Evolutionary conservation across 202 grass and related monocot genomes (phyloP).

Genomic region (Musa balbisiana): DNA sequence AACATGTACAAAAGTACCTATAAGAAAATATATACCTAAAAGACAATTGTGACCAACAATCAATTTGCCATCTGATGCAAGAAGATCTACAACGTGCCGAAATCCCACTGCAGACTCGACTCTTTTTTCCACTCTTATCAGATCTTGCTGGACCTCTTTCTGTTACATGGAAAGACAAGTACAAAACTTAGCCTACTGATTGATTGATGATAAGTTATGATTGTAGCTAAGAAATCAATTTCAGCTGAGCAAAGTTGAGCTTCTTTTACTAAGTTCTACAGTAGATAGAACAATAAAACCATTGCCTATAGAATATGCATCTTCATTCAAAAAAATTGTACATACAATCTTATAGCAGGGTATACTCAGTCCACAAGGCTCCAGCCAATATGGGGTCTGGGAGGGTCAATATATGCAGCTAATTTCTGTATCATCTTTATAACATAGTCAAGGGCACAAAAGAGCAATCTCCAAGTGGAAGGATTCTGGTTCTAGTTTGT

Average conservation of each 20-base stretch:
- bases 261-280: too few relatives aligned
- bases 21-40: constrained; percentile 46
- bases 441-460: too few relatives aligned
- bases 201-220: background rate
- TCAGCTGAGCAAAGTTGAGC: too few relatives aligned
- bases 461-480: too few relatives aligned
- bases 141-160: constrained; percentile 67
- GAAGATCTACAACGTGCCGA: constrained; percentile 87
- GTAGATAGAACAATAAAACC: too few relatives aligned
- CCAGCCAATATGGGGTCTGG: background rate
- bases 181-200: background rate
- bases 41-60: constrained; percentile 95
- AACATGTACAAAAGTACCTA: background rate
- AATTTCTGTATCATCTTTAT: too few relatives aligned
- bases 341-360: too few relatives aligned
- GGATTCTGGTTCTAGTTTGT: too few relatives aligned
- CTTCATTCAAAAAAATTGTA: too few relatives aligned
- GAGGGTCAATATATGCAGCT: background rate
- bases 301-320: too few relatives aligned
- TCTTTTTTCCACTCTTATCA: constrained; percentile 46
- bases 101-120: constrained; percentile 69
- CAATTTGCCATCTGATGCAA: constrained; percentile 72
- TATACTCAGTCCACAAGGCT: too few relatives aligned
- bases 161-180: constrained; percentile 23
- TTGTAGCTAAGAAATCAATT: too few relatives aligned